Evolutionary conservation across 306 rosid species (phyloP).

Genomic region (Cicer judaicum): DNA sequence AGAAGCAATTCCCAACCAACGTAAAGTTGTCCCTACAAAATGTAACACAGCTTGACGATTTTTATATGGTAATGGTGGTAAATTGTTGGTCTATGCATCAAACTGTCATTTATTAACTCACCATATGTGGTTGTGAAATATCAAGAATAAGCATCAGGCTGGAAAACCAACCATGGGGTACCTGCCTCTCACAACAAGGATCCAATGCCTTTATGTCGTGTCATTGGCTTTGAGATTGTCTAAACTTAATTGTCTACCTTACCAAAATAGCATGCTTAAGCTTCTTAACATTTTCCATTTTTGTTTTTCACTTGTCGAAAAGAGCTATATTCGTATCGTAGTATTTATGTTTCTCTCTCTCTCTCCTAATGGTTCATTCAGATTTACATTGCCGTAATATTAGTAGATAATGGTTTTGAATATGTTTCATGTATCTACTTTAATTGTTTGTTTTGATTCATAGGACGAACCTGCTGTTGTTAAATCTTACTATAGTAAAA

Average conservation of each 20-base stretch:
- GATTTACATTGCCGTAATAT: slow-evolving; percentile 20
- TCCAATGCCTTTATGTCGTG: not conserved
- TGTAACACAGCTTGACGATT: not conserved
- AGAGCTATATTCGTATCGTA: not conserved
- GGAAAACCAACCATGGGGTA: slow-evolving; percentile 10
- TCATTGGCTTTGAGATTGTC: slow-evolving; percentile 18
- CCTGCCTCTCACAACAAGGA: not conserved
- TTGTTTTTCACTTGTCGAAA: slow-evolving; percentile 15
- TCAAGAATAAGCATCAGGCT: slow-evolving; percentile 19
- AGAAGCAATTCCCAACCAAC: slow-evolving; percentile 26
- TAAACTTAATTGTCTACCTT: slow-evolving; percentile 12
- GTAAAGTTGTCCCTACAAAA: slow-evolving; percentile 5
- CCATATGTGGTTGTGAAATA: slow-evolving; percentile 28
- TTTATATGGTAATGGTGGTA: not conserved
- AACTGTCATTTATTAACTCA: slow-evolving; percentile 14
- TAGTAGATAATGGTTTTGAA: slow-evolving; percentile 3
- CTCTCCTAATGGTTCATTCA: slow-evolving; percentile 12
- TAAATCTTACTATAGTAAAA: slow-evolving; percentile 80
- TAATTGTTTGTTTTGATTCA: slow-evolving; percentile 34
- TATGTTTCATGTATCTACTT: slow-evolving; percentile 18
- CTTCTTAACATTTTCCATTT: slow-evolving; percentile 3
- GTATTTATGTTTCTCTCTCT: slow-evolving; percentile 37
- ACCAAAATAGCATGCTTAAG: slow-evolving; percentile 13
- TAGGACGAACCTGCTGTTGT: slow-evolving; percentile 87
- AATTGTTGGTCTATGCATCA: not conserved